Evolutionary conservation across 2,329 filamentous ascomycete genomes (phyloP).

Genomic region (Teratosphaeria epicoccoides): DNA sequence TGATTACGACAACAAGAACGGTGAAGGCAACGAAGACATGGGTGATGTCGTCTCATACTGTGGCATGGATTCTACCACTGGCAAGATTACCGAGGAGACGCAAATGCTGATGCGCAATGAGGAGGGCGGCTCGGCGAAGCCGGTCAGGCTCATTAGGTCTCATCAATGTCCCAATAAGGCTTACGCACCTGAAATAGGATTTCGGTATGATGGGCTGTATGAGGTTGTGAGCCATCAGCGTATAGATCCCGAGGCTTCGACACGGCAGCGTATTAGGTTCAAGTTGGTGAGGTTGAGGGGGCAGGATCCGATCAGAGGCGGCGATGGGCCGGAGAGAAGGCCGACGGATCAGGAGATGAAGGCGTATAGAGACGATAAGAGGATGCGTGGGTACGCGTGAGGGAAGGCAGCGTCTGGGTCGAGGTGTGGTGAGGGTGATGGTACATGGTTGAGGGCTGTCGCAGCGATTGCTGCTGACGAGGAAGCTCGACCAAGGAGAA

Average conservation of each 20-base stretch:
- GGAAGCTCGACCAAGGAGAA: no score
- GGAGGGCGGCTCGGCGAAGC: constrained; percentile 23
- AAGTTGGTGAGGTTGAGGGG: constrained; percentile 32
- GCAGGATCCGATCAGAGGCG: constrained; percentile 38
- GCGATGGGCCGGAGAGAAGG: constrained; percentile 28
- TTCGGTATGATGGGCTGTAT: constrained; percentile 51
- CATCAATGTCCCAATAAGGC: constrained; percentile 28
- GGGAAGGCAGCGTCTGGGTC: neutral
- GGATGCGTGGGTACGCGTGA: constrained; percentile 8
- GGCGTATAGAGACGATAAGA: constrained; percentile 13
- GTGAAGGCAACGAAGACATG: constrained; percentile 27
- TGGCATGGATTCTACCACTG: constrained; percentile 36
- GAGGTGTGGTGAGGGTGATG: neutral
- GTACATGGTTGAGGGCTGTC: neutral
- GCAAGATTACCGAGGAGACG: constrained; percentile 30
- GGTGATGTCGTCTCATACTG: constrained; percentile 43
- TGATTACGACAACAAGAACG: constrained; percentile 33
- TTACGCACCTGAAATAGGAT: constrained; percentile 38
- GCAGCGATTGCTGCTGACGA: no score
- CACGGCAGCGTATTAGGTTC: constrained; percentile 39
- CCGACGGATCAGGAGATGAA: constrained; percentile 34
- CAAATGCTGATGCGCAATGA: constrained; percentile 33
- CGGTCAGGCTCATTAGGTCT: constrained; percentile 43
- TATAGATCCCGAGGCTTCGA: constrained; percentile 29
- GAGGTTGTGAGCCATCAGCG: constrained; percentile 31